These are phyloP conservation scores for Raphidocelis subcapitata DNA, from an alignment of 139 green algal genomes.

Conservation along the genomic window DNA sequence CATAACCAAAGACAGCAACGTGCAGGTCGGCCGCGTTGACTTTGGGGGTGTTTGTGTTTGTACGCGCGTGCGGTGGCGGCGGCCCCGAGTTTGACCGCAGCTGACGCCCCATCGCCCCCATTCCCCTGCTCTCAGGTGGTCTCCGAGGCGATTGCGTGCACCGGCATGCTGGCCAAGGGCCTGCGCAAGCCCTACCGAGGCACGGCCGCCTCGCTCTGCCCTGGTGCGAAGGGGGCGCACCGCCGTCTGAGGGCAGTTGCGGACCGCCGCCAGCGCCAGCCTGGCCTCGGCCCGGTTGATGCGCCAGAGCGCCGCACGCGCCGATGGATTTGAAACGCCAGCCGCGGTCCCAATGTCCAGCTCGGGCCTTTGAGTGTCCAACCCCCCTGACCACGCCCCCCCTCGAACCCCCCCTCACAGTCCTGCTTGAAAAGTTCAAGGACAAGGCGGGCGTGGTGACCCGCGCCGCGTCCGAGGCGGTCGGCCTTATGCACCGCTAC, in stretches of 20 bases:
- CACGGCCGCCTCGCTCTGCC: slow-evolving; percentile 41
- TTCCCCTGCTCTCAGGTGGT: slow-evolving; percentile 40
- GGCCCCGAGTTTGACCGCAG: too few relatives aligned
- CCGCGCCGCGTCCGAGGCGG: slow-evolving; percentile 51
- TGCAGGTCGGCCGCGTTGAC: slow-evolving; percentile 46
- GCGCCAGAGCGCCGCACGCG: too few relatives aligned
- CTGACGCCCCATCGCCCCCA: too few relatives aligned
- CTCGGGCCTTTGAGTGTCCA: too few relatives aligned
- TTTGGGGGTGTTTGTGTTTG: too few relatives aligned
- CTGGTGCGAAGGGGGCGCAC: slow-evolving; percentile 1
- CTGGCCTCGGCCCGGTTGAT: too few relatives aligned
- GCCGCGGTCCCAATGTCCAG: too few relatives aligned
- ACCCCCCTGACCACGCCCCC: too few relatives aligned
- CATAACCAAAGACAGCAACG: slow-evolving; percentile 85
- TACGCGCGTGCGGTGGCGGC: too few relatives aligned
- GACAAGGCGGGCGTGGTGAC: slow-evolving; percentile 86
- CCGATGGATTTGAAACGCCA: too few relatives aligned
- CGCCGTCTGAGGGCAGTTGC: too few relatives aligned
- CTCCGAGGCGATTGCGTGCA: slow-evolving; percentile 65
- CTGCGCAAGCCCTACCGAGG: slow-evolving; percentile 63
- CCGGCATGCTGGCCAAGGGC: slow-evolving; percentile 60
- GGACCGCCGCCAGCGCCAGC: too few relatives aligned
- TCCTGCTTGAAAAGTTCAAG: slow-evolving; percentile 86
- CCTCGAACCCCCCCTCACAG: slow-evolving; percentile 5
- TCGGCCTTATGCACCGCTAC: slow-evolving; percentile 65